A percentile compares a stretch with the other conserved stretches of the same genome.
These are phyloP conservation scores for Chenopodium quinoa DNA, from an alignment of 148 eudicot species.

Conservation along the genomic window DNA sequence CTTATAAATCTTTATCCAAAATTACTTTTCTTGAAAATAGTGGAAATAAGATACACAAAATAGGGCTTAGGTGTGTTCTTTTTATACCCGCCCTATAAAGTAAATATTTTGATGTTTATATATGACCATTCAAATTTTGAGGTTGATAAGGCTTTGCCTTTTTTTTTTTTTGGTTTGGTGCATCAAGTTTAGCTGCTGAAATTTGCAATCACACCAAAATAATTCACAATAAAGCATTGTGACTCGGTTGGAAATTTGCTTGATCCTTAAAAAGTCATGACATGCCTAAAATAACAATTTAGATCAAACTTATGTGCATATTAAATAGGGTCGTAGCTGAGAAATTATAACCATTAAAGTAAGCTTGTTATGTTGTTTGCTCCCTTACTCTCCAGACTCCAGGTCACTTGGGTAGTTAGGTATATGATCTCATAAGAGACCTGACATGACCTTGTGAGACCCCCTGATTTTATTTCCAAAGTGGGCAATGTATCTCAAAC, in stretches of 20 bases:
- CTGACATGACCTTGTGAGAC: not conserved
- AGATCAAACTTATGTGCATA: not conserved
- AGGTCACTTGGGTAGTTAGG: not conserved
- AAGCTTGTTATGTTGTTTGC: not conserved
- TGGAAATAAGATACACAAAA: too few relatives aligned
- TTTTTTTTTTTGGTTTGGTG: too few relatives aligned
- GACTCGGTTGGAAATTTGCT: too few relatives aligned
- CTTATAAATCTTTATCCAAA: too few relatives aligned
- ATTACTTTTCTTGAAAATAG: too few relatives aligned
- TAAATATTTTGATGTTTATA: not conserved
- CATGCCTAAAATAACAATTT: too few relatives aligned
- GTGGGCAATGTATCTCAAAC: not conserved
- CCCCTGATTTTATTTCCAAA: not conserved
- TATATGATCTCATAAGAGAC: not conserved
- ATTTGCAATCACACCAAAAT: too few relatives aligned
- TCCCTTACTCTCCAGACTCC: not conserved
- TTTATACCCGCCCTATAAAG: too few relatives aligned
- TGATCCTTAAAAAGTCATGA: too few relatives aligned
- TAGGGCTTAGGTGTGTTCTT: too few relatives aligned
- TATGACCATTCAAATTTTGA: not conserved
- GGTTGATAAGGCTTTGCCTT: not conserved
- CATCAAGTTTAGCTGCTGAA: too few relatives aligned
- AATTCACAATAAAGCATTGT: too few relatives aligned
- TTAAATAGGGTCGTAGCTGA: not conserved
- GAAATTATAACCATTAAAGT: not conserved